Conservation (phyloP, 306 rosid species). For the Leucaena leucocephala region DNA sequence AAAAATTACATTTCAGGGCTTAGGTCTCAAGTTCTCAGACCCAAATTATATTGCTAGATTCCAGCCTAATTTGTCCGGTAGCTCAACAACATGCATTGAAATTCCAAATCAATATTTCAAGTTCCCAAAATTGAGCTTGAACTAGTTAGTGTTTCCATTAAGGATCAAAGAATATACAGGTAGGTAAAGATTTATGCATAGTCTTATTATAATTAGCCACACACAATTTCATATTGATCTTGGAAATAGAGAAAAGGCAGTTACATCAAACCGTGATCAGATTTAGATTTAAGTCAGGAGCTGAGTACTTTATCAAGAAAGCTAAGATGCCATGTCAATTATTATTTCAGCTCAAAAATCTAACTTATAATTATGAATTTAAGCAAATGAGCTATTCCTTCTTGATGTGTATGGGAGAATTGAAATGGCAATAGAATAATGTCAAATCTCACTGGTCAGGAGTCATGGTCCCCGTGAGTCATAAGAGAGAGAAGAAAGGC, state of each 20-base stretch:
- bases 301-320: neutral
- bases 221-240: too few relatives aligned
- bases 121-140: neutral
- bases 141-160: neutral
- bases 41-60: slow-evolving; percentile 7
- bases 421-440: neutral
- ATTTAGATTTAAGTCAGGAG: neutral
- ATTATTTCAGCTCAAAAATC: neutral
- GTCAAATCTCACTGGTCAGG: neutral
- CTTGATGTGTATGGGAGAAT: neutral
- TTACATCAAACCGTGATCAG: neutral
- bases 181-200: neutral
- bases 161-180: neutral
- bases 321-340: neutral
- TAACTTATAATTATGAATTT: neutral
- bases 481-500: neutral
- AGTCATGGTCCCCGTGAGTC: slow-evolving; percentile 15
- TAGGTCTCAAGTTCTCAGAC: slow-evolving; percentile 1
- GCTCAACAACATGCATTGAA: neutral
- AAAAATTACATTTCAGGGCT: slow-evolving; percentile 2
- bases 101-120: neutral
- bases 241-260: neutral
- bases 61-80: neutral
- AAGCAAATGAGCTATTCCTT: neutral
- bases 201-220: neutral